These are phyloP conservation scores for Tremellales sp. DNA, from an alignment of 1,284 basidiomycete species.

Conservation along the genomic window DNA sequence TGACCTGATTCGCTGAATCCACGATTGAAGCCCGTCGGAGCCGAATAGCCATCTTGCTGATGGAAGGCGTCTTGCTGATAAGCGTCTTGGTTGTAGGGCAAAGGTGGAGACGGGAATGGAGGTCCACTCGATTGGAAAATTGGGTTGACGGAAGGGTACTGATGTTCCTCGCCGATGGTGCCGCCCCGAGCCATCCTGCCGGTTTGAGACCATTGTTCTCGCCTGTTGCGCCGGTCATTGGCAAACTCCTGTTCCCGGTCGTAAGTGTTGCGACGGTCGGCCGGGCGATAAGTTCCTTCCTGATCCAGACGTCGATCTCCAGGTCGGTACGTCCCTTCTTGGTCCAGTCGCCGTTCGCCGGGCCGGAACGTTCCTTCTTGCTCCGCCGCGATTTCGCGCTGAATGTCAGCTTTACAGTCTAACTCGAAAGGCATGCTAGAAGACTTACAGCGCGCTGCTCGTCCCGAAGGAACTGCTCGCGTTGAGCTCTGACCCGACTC, in stretches of 20 bases:
- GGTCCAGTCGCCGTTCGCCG: neutral
- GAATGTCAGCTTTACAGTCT: neutral
- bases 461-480: constrained; percentile 8
- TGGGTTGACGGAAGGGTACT: constrained; percentile 14
- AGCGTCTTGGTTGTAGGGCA: constrained; percentile 15
- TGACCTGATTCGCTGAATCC: constrained; percentile 20
- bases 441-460: constrained; percentile 3
- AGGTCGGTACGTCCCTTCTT: neutral
- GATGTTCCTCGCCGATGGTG: neutral
- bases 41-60: no score
- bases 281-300: neutral
- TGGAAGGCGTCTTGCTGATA: neutral
- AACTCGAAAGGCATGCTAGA: neutral
- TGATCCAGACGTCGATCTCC: neutral
- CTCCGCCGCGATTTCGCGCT: neutral
- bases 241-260: constrained; percentile 12
- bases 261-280: neutral
- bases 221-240: constrained; percentile 24
- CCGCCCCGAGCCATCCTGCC: neutral
- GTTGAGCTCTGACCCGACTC: constrained; percentile 1
- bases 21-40: constrained; percentile 1
- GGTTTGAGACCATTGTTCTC: constrained; percentile 15
- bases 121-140: constrained; percentile 10
- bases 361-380: neutral
- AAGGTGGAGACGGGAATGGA: constrained; percentile 19